phyloP scores from a whole-genome alignment of 495 filamentous ascomycete species.

The Rhypophila decipiens region DNA sequence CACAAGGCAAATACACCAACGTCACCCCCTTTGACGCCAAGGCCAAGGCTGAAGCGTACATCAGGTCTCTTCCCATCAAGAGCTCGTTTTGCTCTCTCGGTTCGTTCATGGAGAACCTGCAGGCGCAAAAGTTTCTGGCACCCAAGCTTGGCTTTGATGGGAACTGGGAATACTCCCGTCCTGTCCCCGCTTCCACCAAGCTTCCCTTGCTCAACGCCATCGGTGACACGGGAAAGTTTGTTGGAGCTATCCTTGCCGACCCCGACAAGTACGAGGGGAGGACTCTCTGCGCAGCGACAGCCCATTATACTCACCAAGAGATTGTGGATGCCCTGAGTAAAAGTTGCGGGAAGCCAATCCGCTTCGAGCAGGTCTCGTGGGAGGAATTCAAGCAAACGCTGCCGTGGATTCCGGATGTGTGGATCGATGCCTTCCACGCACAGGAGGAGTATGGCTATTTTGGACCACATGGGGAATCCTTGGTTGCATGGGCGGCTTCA shows the following conservation, averaged over 20 bases:
- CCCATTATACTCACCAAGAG: slow-evolving; percentile 31
- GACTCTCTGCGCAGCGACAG: slow-evolving; percentile 34
- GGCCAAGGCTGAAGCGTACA: slow-evolving; percentile 40
- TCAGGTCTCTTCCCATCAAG: slow-evolving; percentile 34
- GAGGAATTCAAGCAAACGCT: slow-evolving; percentile 31
- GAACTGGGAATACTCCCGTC: slow-evolving; percentile 24
- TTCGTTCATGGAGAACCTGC: slow-evolving; percentile 47
- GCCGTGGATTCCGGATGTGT: slow-evolving; percentile 20
- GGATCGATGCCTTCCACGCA: slow-evolving; percentile 31
- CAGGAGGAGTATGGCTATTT: slow-evolving; percentile 24
- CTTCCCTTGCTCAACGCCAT: slow-evolving; percentile 41
- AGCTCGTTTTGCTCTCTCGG: slow-evolving; percentile 40
- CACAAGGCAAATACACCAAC: too few relatives aligned
- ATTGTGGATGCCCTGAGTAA: slow-evolving; percentile 31
- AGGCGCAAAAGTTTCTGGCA: slow-evolving; percentile 18
- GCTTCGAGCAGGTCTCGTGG: slow-evolving; percentile 36
- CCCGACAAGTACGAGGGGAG: slow-evolving; percentile 45
- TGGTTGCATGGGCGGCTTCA: neutral
- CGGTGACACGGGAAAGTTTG: slow-evolving; percentile 46
- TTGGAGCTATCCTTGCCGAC: slow-evolving; percentile 46
- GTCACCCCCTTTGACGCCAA: too few relatives aligned
- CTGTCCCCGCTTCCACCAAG: slow-evolving; percentile 19
- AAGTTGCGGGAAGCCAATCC: slow-evolving; percentile 39
- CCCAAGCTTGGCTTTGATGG: slow-evolving; percentile 23
- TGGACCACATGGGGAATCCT: neutral